A percentile compares a stretch with the other conserved stretches of the same genome.
Conservation (phyloP, 768 basidiomycete genomes). For the Kwoniella mangroviensis region DNA sequence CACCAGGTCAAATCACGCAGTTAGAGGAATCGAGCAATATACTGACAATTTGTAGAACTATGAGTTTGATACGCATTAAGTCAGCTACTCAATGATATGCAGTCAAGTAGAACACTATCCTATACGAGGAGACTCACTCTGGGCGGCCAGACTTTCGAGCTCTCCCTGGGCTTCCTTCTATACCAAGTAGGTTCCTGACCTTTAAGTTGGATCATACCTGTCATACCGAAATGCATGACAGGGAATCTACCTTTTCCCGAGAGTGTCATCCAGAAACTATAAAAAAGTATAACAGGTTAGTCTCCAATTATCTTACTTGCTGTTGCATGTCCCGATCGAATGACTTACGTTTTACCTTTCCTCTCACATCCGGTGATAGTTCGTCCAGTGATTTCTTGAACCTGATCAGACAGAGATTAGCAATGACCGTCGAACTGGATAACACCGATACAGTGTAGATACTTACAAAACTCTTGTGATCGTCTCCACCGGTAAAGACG, state of each 20-base stretch:
- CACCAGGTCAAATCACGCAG: not conserved
- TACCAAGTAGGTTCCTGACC: slow-evolving; percentile 57
- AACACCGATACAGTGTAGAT: not conserved
- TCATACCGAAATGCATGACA: slow-evolving; percentile 83
- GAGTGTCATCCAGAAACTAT: slow-evolving; percentile 65
- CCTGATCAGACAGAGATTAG: slow-evolving; percentile 58
- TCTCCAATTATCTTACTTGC: not conserved
- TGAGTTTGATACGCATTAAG: not conserved
- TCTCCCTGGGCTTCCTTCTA: slow-evolving; percentile 46
- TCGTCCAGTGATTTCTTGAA: slow-evolving; percentile 61
- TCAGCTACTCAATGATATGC: too few species aligned
- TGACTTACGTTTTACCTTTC: slow-evolving; percentile 56
- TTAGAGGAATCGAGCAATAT: not conserved
- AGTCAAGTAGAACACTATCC: too few species aligned
- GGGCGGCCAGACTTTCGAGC: slow-evolving; percentile 49
- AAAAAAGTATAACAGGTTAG: not conserved
- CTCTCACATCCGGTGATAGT: slow-evolving; percentile 55
- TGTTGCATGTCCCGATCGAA: not conserved
- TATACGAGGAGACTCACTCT: too few species aligned
- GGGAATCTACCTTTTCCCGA: slow-evolving; percentile 68
- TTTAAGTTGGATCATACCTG: slow-evolving; percentile 75
- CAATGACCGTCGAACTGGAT: too few species aligned
- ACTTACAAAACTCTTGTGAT: slow-evolving; percentile 69
- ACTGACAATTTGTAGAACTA: slow-evolving; percentile 52
- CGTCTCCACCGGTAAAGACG: slow-evolving; percentile 65